These are phyloP conservation scores for Selaginella moellendorffii DNA, from an alignment of 75 land plant genomes.

Conservation along the genomic window DNA sequence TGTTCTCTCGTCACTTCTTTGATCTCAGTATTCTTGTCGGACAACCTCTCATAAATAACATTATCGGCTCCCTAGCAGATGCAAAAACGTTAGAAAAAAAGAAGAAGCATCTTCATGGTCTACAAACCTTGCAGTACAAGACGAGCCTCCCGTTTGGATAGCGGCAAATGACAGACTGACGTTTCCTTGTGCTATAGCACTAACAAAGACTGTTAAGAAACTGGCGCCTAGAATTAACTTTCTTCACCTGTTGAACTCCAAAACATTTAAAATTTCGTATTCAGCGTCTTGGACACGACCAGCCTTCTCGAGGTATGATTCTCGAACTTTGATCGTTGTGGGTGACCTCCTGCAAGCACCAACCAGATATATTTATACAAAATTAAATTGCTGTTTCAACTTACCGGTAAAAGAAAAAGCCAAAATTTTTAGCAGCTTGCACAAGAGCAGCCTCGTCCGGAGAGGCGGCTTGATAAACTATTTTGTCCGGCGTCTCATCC, in stretches of 20 bases:
- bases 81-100: background rate
- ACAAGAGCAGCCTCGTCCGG: constrained; percentile 99
- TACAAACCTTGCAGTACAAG: constrained; percentile 78
- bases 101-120: background rate
- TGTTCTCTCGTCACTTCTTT: constrained; percentile 73
- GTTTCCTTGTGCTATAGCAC: constrained; percentile 81
- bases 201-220: too few species aligned
- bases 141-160: constrained; percentile 82
- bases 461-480: constrained; percentile 93
- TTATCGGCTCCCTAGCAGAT: constrained; percentile 84
- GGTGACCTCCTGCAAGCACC: constrained; percentile 71
- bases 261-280: constrained; percentile 92
- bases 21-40: constrained; percentile 23
- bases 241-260: constrained; percentile 88
- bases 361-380: background rate
- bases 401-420: constrained; percentile 73
- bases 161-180: constrained; percentile 97
- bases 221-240: too few species aligned
- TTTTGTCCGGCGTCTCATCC: constrained; percentile 78
- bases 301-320: constrained; percentile 89
- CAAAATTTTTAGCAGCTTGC: constrained; percentile 87
- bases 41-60: constrained; percentile 83
- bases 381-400: background rate
- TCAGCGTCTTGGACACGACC: constrained; percentile 63
- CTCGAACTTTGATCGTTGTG: constrained; percentile 75